These are phyloP conservation scores for Leccinum subtestaceum DNA, from an alignment of 768 basidiomycete species.

Conservation along the genomic window DNA sequence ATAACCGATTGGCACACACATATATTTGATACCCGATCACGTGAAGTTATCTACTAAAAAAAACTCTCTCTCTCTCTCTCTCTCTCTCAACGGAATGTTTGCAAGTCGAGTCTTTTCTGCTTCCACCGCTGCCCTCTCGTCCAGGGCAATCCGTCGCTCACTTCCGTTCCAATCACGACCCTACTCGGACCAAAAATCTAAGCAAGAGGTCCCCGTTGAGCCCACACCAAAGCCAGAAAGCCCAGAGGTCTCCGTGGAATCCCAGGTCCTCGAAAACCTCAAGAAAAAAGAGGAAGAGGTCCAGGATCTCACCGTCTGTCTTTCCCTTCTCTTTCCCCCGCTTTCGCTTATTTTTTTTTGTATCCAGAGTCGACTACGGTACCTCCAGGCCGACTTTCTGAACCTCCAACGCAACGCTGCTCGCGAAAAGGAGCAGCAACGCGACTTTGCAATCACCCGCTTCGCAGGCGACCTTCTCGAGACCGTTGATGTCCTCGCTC, in stretches of 20 bases:
- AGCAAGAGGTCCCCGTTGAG: conserved; percentile 14
- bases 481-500: conserved; percentile 83
- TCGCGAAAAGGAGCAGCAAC: conserved; percentile 88
- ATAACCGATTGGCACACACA: not conserved
- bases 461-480: conserved; percentile 90
- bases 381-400: conserved; percentile 92
- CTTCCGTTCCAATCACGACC: conserved; percentile 36
- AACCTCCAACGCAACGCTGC: conserved; percentile 92
- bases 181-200: conserved; percentile 57
- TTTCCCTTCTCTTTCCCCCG: not conserved
- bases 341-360: not conserved
- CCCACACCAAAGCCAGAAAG: conserved; percentile 17
- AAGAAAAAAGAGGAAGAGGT: conserved; percentile 80
- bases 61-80: not conserved
- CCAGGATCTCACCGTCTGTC: conserved; percentile 78
- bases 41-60: conserved; percentile 12
- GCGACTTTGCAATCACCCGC: conserved; percentile 88
- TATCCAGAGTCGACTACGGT: conserved; percentile 80
- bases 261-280: conserved; percentile 50
- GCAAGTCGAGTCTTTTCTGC: conserved; percentile 54
- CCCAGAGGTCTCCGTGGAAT: conserved; percentile 33
- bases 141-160: conserved; percentile 43
- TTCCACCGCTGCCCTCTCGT: conserved; percentile 57
- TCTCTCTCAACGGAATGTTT: conserved; percentile 38
- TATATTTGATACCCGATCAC: conserved; percentile 15